Percentiles rank a stretch among this genome's conserved stretches.
Evolutionary conservation across 2,329 filamentous ascomycete genomes (phyloP).

Genomic region (Coniochaeta hoffmannii): DNA sequence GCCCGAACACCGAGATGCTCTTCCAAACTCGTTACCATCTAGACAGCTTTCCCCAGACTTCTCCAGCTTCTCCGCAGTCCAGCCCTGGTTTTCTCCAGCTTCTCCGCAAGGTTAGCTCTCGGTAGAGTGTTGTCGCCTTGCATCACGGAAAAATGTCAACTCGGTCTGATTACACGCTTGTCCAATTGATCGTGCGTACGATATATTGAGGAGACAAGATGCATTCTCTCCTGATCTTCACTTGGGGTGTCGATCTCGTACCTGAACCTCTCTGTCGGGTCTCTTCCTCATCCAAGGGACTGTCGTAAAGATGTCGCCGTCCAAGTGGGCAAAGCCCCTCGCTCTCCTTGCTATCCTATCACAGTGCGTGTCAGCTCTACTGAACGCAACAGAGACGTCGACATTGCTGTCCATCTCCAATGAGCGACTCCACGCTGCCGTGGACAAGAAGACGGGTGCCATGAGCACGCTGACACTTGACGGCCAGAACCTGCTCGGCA

Average conservation of each 20-base stretch:
- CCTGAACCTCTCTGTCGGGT: not conserved
- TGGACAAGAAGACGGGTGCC: not conserved
- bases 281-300: not conserved
- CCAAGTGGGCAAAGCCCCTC: not conserved
- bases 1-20: not conserved
- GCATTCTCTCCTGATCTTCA: not conserved
- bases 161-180: not conserved
- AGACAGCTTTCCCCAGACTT: not conserved
- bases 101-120: not conserved
- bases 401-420: not conserved
- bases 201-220: not conserved
- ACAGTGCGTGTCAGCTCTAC: not conserved
- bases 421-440: not conserved
- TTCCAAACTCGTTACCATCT: not conserved
- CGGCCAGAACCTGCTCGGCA: slow-evolving; percentile 2
- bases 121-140: not conserved
- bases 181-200: not conserved
- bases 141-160: not conserved
- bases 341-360: not conserved
- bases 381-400: slow-evolving; percentile 2
- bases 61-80: not conserved
- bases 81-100: not conserved
- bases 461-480: not conserved
- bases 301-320: not conserved
- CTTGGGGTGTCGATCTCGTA: not conserved